Base-by-base conservation (phyloP, 1,284 basidiomycete species). In the Tremellales sp. region DNA sequence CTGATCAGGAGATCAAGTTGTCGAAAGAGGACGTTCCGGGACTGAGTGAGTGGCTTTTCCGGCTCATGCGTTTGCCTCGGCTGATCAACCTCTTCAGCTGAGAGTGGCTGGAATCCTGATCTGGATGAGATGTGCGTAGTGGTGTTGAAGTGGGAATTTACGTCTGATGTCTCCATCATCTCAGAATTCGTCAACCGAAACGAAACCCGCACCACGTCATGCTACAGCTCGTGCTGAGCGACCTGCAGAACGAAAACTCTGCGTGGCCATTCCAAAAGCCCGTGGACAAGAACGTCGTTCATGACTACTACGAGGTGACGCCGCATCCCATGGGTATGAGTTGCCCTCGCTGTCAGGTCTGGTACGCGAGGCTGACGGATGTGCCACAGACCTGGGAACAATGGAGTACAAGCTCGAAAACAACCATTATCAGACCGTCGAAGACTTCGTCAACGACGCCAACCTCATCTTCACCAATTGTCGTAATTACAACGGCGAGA, bases 401-500 rank as follows among this genome's bases (percentile, higher is more conserved):
- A 97, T 98, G 84, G 87, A 92, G 65, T 80, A 85, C 69, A 97
- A 93, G 70, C 81, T 98, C 24, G 87, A 93, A 49, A 85, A 80
- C 40, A 78, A 78, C 53, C 72, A 76, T 51, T 98, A 97, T 70
- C 72, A 78, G 28, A 80, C 79, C 19, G 75, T 97, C 32, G 85
- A 90, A 47, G 77, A 79, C 36, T 91, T 97, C 66, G 70, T 86
- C 6, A 79, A 78, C 16, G 94, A 98, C 67, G 84, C 85, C 3
- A 81, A 84, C 57, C 76, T 92, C 43, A 81, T 98, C 46, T 92
- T 93, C 67, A 83, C 89, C 63, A 99, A 99, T 64, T 97, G 93
- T 72, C 79, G 85, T 47, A 70, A 79, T 43, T 98, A 95, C 74
- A 99, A 99, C 65, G 84, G 85, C 1, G 85, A 88, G 57, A 80